Evolutionary conservation across 805 yeast species (phyloP).

Genomic region (Yarrowia sp.): DNA sequence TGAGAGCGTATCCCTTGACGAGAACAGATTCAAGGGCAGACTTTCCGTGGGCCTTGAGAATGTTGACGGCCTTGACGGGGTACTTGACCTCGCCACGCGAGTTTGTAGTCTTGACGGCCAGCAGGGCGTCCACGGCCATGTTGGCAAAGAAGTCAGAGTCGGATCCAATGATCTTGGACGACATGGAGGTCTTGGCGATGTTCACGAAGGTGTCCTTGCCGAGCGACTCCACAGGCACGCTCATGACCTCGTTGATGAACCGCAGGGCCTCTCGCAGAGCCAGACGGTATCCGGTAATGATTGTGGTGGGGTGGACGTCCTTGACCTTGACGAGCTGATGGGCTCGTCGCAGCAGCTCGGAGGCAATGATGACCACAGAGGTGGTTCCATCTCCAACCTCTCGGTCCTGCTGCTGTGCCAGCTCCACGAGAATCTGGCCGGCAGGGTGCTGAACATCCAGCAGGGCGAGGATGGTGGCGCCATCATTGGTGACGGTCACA

Average conservation of each 20-base stretch:
- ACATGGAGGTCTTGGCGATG: slow-evolving; percentile 97
- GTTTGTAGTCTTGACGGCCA: slow-evolving; percentile 91
- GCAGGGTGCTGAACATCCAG: slow-evolving; percentile 99
- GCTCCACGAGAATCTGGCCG: slow-evolving; percentile 93
- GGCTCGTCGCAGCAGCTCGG: slow-evolving; percentile 90
- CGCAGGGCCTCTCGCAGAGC: slow-evolving; percentile 91
- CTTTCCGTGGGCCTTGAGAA: slow-evolving; percentile 95
- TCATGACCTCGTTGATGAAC: slow-evolving; percentile 83
- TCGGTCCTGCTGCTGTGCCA: slow-evolving; percentile 98
- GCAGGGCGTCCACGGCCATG: slow-evolving; percentile 93
- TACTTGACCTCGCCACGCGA: slow-evolving; percentile 86
- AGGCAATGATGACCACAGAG: slow-evolving; percentile 93
- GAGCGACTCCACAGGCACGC: slow-evolving; percentile 76
- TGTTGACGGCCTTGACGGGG: slow-evolving; percentile 96
- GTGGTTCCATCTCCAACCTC: slow-evolving; percentile 99
- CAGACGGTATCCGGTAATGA: slow-evolving; percentile 93
- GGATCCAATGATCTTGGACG: slow-evolving; percentile 92
- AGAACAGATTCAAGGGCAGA: slow-evolving; percentile 85
- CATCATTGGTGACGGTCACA: slow-evolving; percentile 98
- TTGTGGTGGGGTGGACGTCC: slow-evolving; percentile 92
- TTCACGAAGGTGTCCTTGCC: slow-evolving; percentile 84
- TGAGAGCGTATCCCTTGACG: slow-evolving; percentile 92
- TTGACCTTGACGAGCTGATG: slow-evolving; percentile 91
- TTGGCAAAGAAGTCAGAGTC: slow-evolving; percentile 89
- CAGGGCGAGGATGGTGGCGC: slow-evolving; percentile 91